Evolutionary conservation across 2,329 filamentous ascomycete genomes (phyloP).

Genomic region (Gremmenia infestans): DNA sequence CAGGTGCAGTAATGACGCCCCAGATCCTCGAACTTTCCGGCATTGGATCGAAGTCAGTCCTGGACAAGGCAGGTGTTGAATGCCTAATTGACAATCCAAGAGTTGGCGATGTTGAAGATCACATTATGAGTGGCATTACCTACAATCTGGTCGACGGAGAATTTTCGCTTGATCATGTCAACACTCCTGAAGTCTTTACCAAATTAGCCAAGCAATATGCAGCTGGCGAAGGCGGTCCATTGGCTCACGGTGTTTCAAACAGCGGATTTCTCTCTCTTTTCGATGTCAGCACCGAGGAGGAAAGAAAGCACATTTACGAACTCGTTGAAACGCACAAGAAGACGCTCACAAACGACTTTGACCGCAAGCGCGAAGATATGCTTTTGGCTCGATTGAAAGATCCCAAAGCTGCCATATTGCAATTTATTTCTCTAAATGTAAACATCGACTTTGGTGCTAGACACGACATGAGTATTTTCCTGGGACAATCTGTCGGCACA

Average conservation of each 20-base stretch:
- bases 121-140: conserved; percentile 4
- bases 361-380: no score
- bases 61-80: conserved; percentile 14
- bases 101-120: conserved; percentile 22
- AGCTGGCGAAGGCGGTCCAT: no score
- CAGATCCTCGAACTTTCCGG: conserved; percentile 33
- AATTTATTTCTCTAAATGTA: conserved; percentile 5
- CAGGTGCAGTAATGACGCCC: conserved; percentile 25
- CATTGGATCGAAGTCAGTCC: conserved; percentile 21
- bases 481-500: no score
- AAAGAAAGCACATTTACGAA: no score
- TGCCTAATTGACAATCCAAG: conserved; percentile 12
- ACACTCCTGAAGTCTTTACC: no score
- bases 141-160: conserved; percentile 12
- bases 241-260: no score
- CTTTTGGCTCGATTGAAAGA: not conserved
- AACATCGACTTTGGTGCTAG: not conserved
- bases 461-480: no score
- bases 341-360: no score
- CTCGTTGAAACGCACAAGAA: no score
- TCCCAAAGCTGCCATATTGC: conserved; percentile 2
- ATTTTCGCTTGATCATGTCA: not conserved
- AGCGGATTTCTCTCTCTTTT: no score
- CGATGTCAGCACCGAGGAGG: no score
- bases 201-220: no score